phyloP scores from a whole-genome alignment of 2,329 filamentous ascomycete genomes.

The Aspergillus melleus region DNA sequence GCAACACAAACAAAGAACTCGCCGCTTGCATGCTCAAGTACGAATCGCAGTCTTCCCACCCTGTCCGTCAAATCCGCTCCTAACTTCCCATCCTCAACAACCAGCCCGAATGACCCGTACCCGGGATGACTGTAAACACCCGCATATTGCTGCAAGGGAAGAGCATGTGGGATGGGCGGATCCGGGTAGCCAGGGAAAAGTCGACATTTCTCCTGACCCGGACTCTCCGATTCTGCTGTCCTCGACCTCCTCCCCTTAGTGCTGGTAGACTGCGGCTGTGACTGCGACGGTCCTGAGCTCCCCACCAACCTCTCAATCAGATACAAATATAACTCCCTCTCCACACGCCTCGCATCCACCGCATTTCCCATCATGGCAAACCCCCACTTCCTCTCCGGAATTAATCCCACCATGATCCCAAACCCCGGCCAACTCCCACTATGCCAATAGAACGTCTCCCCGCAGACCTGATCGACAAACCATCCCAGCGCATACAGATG shows the following conservation, averaged over 20 bases:
- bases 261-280: not conserved
- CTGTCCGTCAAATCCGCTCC: constrained; percentile 16
- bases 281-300: not conserved
- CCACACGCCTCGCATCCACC: constrained; percentile 6
- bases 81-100: constrained; percentile 2
- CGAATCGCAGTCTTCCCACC: not conserved
- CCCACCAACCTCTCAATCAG: constrained; percentile 17
- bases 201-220: constrained; percentile 3
- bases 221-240: not conserved
- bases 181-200: constrained; percentile 15
- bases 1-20: constrained; percentile 21
- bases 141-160: constrained; percentile 16
- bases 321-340: constrained; percentile 15
- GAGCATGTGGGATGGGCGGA: constrained; percentile 7
- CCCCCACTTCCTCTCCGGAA: constrained; percentile 22
- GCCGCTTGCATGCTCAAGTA: constrained; percentile 18
- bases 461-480: constrained; percentile 23
- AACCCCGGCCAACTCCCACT: constrained; percentile 25
- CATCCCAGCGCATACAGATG: constrained; percentile 26
- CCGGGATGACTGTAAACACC: constrained; percentile 18
- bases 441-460: constrained; percentile 22
- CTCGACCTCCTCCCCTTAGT: too few relatives aligned
- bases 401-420: constrained; percentile 23
- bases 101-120: constrained; percentile 7
- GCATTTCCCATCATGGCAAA: constrained; percentile 27